Evolutionary conservation across 371 early-diverging fungal genomes (phyloP).

Genomic region (Mucor velutinosus): DNA sequence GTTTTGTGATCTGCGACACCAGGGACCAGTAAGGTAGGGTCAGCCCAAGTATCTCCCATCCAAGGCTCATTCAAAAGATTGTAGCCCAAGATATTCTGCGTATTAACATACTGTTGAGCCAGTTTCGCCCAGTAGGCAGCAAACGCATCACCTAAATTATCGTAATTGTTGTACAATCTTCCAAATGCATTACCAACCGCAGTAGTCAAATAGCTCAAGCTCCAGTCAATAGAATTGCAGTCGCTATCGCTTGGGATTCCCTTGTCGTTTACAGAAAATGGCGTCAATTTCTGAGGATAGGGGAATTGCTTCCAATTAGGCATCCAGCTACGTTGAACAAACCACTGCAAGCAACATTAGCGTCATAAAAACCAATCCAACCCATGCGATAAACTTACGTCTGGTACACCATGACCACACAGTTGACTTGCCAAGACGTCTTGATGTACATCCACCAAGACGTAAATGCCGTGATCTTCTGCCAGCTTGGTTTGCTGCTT

Average conservation of each 20-base stretch:
- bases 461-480: constrained; percentile 47
- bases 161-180: constrained; percentile 54
- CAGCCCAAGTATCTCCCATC: constrained; percentile 50
- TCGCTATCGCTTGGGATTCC: constrained; percentile 45
- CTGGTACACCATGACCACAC: constrained; percentile 59
- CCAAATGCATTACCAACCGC: constrained; percentile 55
- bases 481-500: constrained; percentile 43
- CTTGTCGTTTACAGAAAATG: constrained; percentile 41
- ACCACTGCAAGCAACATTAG: constrained; percentile 34
- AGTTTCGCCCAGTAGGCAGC: constrained; percentile 55
- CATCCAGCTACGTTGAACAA: constrained; percentile 44
- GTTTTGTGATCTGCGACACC: constrained; percentile 39
- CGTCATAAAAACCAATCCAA: not conserved
- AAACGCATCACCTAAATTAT: constrained; percentile 50
- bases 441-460: constrained; percentile 49
- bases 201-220: constrained; percentile 42
- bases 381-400: constrained; percentile 19
- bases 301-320: constrained; percentile 32
- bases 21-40: constrained; percentile 38
- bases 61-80: constrained; percentile 63
- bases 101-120: constrained; percentile 37
- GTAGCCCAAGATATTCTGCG: constrained; percentile 58
- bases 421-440: constrained; percentile 48
- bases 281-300: constrained; percentile 37
- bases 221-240: constrained; percentile 50